Evolutionary conservation across 1,284 basidiomycete genomes (phyloP).

Genomic region (Tremellales sp.): DNA sequence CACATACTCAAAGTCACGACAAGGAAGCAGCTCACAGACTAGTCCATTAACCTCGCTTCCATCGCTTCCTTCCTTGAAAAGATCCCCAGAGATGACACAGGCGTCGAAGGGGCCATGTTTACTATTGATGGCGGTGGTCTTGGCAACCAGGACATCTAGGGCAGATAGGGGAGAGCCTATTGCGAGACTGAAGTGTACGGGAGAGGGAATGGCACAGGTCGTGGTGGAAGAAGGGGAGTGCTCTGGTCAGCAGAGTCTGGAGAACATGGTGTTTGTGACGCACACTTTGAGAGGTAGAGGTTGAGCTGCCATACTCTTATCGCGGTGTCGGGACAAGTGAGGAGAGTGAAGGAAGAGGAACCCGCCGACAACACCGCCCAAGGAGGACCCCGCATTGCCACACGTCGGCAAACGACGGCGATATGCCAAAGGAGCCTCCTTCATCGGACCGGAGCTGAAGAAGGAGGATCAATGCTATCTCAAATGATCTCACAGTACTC

Average conservation of each 20-base stretch:
- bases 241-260: neutral
- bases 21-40: slow-evolving; percentile 20
- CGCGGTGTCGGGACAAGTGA: neutral
- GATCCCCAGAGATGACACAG: slow-evolving; percentile 81
- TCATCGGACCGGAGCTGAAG: too few species aligned
- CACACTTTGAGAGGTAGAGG: slow-evolving; percentile 29
- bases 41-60: slow-evolving; percentile 49
- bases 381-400: too few species aligned
- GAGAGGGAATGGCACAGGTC: slow-evolving; percentile 3
- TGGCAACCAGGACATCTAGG: slow-evolving; percentile 68
- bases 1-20: slow-evolving; percentile 12
- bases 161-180: slow-evolving; percentile 80
- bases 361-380: too few species aligned
- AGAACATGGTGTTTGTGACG: slow-evolving; percentile 2
- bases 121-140: slow-evolving; percentile 78
- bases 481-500: too few species aligned
- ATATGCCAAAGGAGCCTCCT: too few species aligned
- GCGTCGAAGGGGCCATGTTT: slow-evolving; percentile 95
- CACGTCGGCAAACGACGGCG: too few species aligned
- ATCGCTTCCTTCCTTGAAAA: slow-evolving; percentile 67
- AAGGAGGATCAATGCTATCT: too few species aligned
- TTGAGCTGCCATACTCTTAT: slow-evolving; percentile 21
- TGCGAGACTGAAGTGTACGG: slow-evolving; percentile 59
- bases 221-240: slow-evolving; percentile 1
- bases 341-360: neutral